Conservation (phyloP, 176 grass and related monocot species). For the Urochloa ruziziensis region DNA sequence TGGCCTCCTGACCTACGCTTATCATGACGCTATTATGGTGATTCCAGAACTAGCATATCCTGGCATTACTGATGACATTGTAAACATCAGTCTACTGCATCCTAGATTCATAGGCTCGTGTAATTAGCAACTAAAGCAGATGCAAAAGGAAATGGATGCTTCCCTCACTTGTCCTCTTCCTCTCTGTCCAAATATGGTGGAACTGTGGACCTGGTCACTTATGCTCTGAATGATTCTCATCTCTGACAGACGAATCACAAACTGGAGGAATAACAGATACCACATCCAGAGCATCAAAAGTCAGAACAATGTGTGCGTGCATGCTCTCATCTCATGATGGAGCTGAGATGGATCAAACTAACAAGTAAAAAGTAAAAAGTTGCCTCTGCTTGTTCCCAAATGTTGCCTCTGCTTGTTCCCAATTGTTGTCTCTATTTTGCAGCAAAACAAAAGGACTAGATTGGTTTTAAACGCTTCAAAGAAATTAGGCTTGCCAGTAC, state of each 20-base stretch:
- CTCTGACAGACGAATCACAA: conserved; percentile 4
- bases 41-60: conserved; percentile 18
- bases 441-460: neutral
- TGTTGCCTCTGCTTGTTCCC: neutral
- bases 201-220: conserved; percentile 18
- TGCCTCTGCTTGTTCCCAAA: too few species aligned
- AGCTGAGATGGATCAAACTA: neutral
- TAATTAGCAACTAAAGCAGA: conserved; percentile 13
- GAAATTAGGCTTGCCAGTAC: neutral
- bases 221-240: conserved; percentile 4
- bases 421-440: neutral
- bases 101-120: conserved; percentile 26
- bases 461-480: neutral
- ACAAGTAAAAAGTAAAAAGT: too few species aligned
- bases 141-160: neutral
- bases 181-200: neutral
- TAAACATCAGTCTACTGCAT: conserved; percentile 17
- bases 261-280: neutral
- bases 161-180: neutral
- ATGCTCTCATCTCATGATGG: conserved; percentile 11
- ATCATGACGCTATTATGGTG: conserved; percentile 10
- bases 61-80: neutral
- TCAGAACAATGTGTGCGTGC: neutral
- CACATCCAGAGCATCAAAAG: neutral
- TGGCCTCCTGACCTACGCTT: conserved; percentile 9